phyloP scores from a whole-genome alignment of 352 stramenopile genomes.

The Pilasporangium apinafurcum region DNA sequence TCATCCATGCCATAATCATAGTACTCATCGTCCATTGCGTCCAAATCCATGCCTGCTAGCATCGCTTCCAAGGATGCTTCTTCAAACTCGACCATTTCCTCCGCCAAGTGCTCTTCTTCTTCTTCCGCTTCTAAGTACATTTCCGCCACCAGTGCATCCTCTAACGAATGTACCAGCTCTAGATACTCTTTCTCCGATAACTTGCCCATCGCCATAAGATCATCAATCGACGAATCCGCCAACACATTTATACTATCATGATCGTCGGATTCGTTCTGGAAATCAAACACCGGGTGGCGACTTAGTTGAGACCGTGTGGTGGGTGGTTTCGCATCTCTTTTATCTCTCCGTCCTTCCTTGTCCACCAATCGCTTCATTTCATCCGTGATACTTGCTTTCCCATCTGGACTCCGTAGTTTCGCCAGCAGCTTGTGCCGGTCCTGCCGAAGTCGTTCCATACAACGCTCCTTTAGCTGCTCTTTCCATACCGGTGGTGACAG shows the following conservation, averaged over 20 bases:
- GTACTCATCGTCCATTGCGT: slow-evolving; percentile 9
- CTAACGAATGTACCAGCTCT: slow-evolving; percentile 65
- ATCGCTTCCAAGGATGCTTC: slow-evolving; percentile 64
- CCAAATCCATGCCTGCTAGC: slow-evolving; percentile 54
- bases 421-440: slow-evolving; percentile 54
- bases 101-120: slow-evolving; percentile 28
- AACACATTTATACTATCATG: slow-evolving; percentile 3
- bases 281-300: slow-evolving; percentile 27
- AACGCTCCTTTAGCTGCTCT: slow-evolving; percentile 66
- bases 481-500: slow-evolving; percentile 72
- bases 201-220: slow-evolving; percentile 47
- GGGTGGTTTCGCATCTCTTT: background rate
- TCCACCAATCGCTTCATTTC: slow-evolving; percentile 60
- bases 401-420: slow-evolving; percentile 48
- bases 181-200: slow-evolving; percentile 68
- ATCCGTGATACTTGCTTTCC: slow-evolving; percentile 37
- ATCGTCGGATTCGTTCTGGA: slow-evolving; percentile 8
- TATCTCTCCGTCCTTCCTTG: slow-evolving; percentile 21
- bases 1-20: slow-evolving; percentile 3
- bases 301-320: background rate
- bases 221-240: slow-evolving; percentile 41
- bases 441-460: slow-evolving; percentile 57
- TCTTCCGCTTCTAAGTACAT: slow-evolving; percentile 19
- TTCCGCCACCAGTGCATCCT: slow-evolving; percentile 56
- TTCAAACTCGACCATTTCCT: slow-evolving; percentile 66